Conservation (phyloP, 345 rosid species). For the Euphorbia peplus region DNA sequence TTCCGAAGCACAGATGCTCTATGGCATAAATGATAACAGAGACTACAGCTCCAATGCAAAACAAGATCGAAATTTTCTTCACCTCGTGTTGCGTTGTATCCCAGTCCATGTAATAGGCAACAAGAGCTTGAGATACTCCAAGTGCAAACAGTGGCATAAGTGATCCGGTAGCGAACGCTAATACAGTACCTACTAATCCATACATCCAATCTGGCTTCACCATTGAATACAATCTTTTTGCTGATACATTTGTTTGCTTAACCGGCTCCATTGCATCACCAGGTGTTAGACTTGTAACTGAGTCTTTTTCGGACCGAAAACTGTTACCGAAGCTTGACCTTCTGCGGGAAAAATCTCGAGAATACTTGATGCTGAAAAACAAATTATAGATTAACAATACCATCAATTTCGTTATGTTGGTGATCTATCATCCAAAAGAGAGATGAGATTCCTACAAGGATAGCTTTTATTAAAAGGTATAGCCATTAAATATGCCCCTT, state of each 20-base stretch:
- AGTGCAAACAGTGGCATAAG: slow-evolving; percentile 96
- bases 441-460: background rate
- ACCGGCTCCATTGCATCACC: slow-evolving; percentile 41
- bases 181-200: slow-evolving; percentile 62
- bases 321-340: slow-evolving; percentile 66
- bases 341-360: slow-evolving; percentile 64
- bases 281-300: slow-evolving; percentile 37
- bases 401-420: background rate
- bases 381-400: background rate
- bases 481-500: too few relatives aligned
- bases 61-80: slow-evolving; percentile 65
- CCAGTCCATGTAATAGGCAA: slow-evolving; percentile 79
- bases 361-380: slow-evolving; percentile 44
- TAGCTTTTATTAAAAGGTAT: background rate
- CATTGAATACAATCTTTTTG: slow-evolving; percentile 72
- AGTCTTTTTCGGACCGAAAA: slow-evolving; percentile 82
- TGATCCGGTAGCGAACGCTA: slow-evolving; percentile 79
- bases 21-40: slow-evolving; percentile 61
- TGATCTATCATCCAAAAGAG: too few relatives aligned
- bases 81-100: slow-evolving; percentile 62
- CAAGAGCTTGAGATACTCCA: slow-evolving; percentile 90
- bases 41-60: slow-evolving; percentile 59
- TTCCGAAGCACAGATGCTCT: slow-evolving; percentile 71
- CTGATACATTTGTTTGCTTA: slow-evolving; percentile 43
- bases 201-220: slow-evolving; percentile 80